Evolutionary conservation across 352 stramenopile genomes (phyloP), one percentile per base, ranked within the genome.

Genomic region (Pythium folliculosum): DNA sequence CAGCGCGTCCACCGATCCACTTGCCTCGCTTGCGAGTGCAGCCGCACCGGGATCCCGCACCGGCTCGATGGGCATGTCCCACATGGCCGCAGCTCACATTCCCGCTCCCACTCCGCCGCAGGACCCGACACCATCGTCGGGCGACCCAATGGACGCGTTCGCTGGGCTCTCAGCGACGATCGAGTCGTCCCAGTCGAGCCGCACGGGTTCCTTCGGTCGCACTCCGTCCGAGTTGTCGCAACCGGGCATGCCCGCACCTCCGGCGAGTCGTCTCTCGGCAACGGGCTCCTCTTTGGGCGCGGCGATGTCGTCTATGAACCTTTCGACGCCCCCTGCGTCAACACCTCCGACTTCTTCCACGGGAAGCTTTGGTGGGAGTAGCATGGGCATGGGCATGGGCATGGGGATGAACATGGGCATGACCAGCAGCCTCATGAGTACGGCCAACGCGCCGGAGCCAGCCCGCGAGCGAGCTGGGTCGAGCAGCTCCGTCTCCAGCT

Each of bases 71-170:
- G 44, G 58, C 14, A 68, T 49, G 50, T 27, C 21, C 14, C 14
- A 47, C 40, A 68, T 60, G 49, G 38, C 32, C 55, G 48, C 30
- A 6, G 13, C 40, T 2, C 17, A 12, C 10, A 43, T 13, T 47
- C 5, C 40, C 5, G 2, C 17, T n/a, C 14, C 40, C 40, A 14
- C 35, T 10, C 12, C 32, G 30, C 35, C 43, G 1, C 45, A 47
- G 32, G 9, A 45, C 3, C 6, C 17, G 7, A 14, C 35, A 2
- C n/a, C 56, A 23, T 27, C 48, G 3, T 12, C 27, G 23, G 14
- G 47, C 22, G 75, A 88, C 32, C 69, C 81, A 9, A 83, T 81
- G 70, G 85, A 85, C 30, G 80, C 84, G 16, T 93, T 91, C 64
- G 84, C 79, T 5, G 75, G 72, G 0, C 58, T 93, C 1, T 77